A percentile compares a stretch with the other conserved stretches of the same genome.
Conservation (phyloP, 2,329 filamentous ascomycete genomes). For the Apiospora kogelbergensis region DNA sequence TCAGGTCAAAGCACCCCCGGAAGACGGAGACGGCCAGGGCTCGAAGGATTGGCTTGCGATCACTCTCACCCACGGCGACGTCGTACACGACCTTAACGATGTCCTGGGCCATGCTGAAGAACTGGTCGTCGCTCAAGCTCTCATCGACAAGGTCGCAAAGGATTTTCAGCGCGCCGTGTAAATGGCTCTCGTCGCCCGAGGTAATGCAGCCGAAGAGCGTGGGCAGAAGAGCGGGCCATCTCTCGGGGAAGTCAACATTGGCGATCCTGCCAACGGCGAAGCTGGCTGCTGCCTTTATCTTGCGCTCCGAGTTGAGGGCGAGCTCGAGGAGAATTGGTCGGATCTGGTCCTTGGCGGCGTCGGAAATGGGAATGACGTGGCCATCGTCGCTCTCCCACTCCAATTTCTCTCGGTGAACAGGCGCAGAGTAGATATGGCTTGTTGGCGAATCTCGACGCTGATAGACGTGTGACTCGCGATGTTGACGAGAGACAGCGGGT, state of each 20-base stretch:
- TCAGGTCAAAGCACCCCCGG: conserved; percentile 85
- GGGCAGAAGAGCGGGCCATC: conserved; percentile 89
- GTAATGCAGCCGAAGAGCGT: conserved; percentile 76
- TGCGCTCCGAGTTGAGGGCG: conserved; percentile 74
- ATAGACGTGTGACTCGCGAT: conserved; percentile 77
- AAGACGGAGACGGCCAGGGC: conserved; percentile 89
- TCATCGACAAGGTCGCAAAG: conserved; percentile 90
- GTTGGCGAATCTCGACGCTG: conserved; percentile 74
- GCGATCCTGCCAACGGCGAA: conserved; percentile 91
- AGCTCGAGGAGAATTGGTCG: conserved; percentile 75
- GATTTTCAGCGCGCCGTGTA: conserved; percentile 88
- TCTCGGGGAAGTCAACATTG: conserved; percentile 86
- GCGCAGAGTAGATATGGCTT: conserved; percentile 77
- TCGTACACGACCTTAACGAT: conserved; percentile 83
- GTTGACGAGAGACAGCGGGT: conserved; percentile 76
- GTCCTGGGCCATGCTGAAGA: conserved; percentile 84
- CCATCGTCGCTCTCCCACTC: conserved; percentile 74
- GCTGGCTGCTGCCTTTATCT: conserved; percentile 84
- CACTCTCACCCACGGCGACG: conserved; percentile 70
- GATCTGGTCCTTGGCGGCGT: conserved; percentile 72
- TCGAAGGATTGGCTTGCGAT: conserved; percentile 72
- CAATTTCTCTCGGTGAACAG: conserved; percentile 83
- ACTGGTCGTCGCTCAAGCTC: conserved; percentile 89
- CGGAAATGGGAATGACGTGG: conserved; percentile 64
- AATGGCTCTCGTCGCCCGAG: conserved; percentile 71